A percentile compares a stretch with the other conserved stretches of the same genome.
Conservation (phyloP, 2,329 filamentous ascomycete genomes). For the Sporothrix curviconia region DNA sequence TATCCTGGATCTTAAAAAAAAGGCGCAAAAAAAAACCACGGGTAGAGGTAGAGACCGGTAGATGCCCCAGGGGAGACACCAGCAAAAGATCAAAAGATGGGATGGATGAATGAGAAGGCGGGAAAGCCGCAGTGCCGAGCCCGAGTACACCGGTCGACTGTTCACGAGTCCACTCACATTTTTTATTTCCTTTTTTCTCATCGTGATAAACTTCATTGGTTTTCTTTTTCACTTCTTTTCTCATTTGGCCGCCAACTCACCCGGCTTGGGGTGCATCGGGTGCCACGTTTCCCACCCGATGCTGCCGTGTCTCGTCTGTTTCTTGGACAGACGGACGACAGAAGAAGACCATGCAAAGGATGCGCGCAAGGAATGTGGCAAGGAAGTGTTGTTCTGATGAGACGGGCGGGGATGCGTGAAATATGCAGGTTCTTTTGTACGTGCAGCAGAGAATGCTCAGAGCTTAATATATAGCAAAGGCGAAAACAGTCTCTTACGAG, state of each 20-base stretch:
- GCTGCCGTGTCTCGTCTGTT: background rate
- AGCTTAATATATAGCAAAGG: background rate
- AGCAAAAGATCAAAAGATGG: no score
- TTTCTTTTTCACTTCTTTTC: background rate
- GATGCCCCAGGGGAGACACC: no score
- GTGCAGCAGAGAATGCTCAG: background rate
- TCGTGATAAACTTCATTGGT: no score
- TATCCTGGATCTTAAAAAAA: no score
- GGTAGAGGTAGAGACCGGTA: no score
- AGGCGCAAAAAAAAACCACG: no score
- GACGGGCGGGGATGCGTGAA: background rate
- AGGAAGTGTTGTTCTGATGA: no score
- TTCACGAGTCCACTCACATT: no score
- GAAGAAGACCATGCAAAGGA: background rate
- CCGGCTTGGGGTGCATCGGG: constrained; percentile 4
- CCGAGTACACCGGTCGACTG: no score
- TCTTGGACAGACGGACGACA: background rate
- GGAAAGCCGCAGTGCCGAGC: background rate
- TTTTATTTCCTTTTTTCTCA: no score
- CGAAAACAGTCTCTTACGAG: no score
- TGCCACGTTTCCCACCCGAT: background rate
- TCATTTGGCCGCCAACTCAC: constrained; percentile 1
- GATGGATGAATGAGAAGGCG: background rate
- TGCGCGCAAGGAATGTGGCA: no score
- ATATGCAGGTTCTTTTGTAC: background rate